Evolutionary conservation across 257 asterid genomes (phyloP).

Genomic region (Petunia secreta): DNA sequence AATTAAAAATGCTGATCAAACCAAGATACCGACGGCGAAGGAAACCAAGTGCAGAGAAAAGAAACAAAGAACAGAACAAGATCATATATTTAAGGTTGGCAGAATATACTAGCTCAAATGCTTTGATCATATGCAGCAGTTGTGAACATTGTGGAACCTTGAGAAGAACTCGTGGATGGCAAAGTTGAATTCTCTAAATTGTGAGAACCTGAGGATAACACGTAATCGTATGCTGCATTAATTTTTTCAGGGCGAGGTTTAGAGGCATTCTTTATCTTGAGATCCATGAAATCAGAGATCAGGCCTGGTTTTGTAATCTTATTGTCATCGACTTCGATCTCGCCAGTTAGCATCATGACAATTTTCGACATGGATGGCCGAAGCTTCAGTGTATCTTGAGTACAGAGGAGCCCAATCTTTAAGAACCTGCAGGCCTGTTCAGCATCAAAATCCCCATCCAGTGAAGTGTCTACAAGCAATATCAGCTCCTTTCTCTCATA

Average conservation of each 20-base stretch:
- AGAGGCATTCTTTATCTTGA: constrained; percentile 58
- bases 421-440: constrained; percentile 85
- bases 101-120: constrained; percentile 23
- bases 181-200: constrained; percentile 42
- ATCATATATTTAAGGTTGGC: too few species aligned
- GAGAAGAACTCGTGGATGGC: constrained; percentile 57
- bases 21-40: too few species aligned
- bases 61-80: too few species aligned
- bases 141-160: constrained; percentile 54
- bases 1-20: too few species aligned
- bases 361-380: constrained; percentile 90
- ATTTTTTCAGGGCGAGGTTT: constrained; percentile 39
- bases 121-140: constrained; percentile 30
- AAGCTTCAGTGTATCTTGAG: constrained; percentile 83
- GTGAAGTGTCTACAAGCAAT: constrained; percentile 62
- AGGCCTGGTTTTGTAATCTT: constrained; percentile 82
- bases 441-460: constrained; percentile 73
- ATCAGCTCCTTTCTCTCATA: constrained; percentile 70
- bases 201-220: constrained; percentile 58
- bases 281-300: constrained; percentile 88
- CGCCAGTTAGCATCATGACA: constrained; percentile 75
- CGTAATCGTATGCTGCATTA: constrained; percentile 37
- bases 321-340: constrained; percentile 45
- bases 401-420: constrained; percentile 86
- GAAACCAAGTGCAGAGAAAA: too few species aligned